Evolutionary conservation across 2,329 filamentous ascomycete genomes (phyloP), one percentile per base, ranked within the genome.

Genomic region (Stemphylium vesicarium): DNA sequence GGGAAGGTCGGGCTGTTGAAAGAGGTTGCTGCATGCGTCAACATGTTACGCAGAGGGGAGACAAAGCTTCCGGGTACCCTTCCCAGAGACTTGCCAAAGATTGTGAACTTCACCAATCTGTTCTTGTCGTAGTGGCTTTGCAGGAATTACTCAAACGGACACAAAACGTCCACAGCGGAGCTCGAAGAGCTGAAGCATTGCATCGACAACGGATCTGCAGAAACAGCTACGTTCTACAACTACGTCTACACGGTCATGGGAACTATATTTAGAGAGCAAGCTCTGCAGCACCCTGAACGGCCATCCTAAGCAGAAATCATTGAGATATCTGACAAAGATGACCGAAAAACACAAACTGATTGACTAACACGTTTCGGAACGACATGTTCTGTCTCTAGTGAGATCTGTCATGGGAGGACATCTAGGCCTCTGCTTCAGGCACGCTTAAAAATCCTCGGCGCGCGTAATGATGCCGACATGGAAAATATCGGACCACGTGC

Each of bases 61-160:
- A 47, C 49, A 4, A 68, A 55, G 35, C 65, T 75, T 33, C 58
- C 48, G 13, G 72, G 72, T 2, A 54, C 72, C 0, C 45, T 73
- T 8, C 58, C 62, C 0, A 45, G 54, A 18, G 72, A 75, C 16
- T 44, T 66, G 29, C n/a, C 43, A 3, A 70, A 70, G 26, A 71
- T 74, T 1, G 16, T 62, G 0, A 56, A 35, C 0, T 60, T 74
- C 12, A 68, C 70, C 2, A 69, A 51, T 11, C 49, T 77, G 0
- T 77, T 75, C 38, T 39, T 74, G 8, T 75, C 65, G 22, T 77
- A 74, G 74, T 73, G 68, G 68, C 44, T 70, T 6, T 66, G 62
- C 22, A 59, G 58, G n/a, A 58, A 71, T 26, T 69, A 60, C 33
- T 53, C 64, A 11, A 22, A 15, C 15, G 31, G 46, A 16, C 51